Base-by-base conservation (phyloP, 768 basidiomycete species). In the Rossbeevera mucosa region DNA sequence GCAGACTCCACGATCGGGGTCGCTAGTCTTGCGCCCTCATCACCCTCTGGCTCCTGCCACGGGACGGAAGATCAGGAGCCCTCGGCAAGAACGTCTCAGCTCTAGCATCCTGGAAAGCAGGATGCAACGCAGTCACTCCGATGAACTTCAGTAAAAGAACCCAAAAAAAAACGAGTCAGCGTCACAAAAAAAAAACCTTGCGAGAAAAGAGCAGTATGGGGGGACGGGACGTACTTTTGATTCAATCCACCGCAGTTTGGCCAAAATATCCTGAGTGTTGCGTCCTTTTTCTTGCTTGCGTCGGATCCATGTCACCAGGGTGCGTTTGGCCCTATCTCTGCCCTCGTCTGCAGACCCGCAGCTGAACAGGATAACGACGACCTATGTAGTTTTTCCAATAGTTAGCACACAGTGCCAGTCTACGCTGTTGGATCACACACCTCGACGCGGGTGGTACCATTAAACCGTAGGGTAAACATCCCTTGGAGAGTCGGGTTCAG, bases 51-150 rank as follows among this genome's bases (percentile, higher is more conserved):
- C 18, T 38, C 11, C 18, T 18, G 18, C 0, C 18, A 18, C 36
- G 65, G 18, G 58, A 57, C 1, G 67, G 69, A 18, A 69, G 52
- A 48, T 60, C 59, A 0, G 53, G 60, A 2, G 69, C 46, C 21
- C 59, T 60, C 4, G 68, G 68, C 2, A 71, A 52, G 30, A 8
- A 59, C 0, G 67, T 69, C 30, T 52, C 48, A n/a, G 65, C 67
- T 50, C 68, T 65, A 3, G 68, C 68, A 21, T 64, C 65, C 25
- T 62, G 68, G 36, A 69, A 69, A 14, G 69, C 68, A 30, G 24
- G 18, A 31, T 69, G 67, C 0, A 69, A 36, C 25, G 57, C 55
- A 7, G 18, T 22, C 40, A 71, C 68, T 40, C 46, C 57, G 55
- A 71, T 63, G 51, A 69, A 69, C 69, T 69, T 49, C 13, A 42